Base-by-base conservation (phyloP, 1,139 yeast species). In the Taiozyma sp. region DNA sequence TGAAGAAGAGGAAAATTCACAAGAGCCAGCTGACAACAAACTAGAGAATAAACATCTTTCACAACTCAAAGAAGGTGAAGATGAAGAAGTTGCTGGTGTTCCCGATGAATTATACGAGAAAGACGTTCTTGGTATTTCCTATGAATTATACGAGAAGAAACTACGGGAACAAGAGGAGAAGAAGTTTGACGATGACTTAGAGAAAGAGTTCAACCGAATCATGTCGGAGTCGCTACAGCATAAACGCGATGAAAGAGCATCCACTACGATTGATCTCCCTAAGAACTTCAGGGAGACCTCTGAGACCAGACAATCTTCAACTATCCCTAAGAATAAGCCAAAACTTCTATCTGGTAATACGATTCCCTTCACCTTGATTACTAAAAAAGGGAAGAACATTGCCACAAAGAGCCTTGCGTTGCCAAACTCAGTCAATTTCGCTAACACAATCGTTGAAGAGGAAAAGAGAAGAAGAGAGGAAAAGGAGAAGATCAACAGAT, bases 291-390 rank as follows among this genome's bases (percentile, higher is more conserved):
- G 40, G 4, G 29, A 22, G 19, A 24, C 24, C 4, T 6, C 46
- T 4, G 14, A 13, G 14, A 13, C 38, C 24, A 32, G 38, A 1
- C 6, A 27, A 13, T 2, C 23, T n/a, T 43, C 29, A 12, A 30
- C 30, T n/a, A 24, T 47, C 12, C 14, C 22, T 14, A 24, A n/a
- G 4, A 43, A 22, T 6, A 8, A 28, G 1, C 41, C 52, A 22
- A 49, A 47, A 13, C 22, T 45, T 16, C 14, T 39, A 14, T 16
- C 50, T 14, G 48, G 50, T 14, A 46, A 56, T 16, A 53, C 60
- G 22, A 69, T 76, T 9, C 70, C 79, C 10, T 84, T 84, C 60
- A 77, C 79, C 8, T 72, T 84, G 51, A 67, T 85, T 49, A 75
- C 84, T 2, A 80, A 69, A 49, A 59, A 67, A 34, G 87, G 86